Conservation (phyloP, 345 rosid genomes). For the Euphorbia lathyris region DNA sequence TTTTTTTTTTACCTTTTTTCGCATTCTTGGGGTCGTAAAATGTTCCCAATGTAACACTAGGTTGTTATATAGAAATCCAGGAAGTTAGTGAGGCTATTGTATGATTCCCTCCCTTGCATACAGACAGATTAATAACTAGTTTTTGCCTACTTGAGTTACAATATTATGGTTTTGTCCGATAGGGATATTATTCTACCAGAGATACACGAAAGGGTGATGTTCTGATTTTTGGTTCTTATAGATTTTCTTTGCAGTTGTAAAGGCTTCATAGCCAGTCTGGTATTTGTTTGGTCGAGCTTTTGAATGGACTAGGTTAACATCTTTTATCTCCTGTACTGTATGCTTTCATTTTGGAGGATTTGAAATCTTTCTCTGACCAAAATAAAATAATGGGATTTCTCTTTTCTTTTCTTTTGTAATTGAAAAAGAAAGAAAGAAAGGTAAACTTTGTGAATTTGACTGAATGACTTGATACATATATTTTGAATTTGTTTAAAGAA, state of each 20-base stretch:
- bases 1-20: slow-evolving; percentile 1
- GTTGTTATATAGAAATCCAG: slow-evolving; percentile 4
- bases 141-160: slow-evolving; percentile 7
- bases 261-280: not conserved
- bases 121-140: not conserved
- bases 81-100: slow-evolving; percentile 4
- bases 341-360: no score
- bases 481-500: no score
- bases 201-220: not conserved
- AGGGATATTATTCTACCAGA: not conserved
- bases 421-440: no score
- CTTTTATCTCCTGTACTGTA: not conserved
- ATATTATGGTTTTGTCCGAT: not conserved
- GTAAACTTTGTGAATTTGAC: no score
- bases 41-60: slow-evolving; percentile 13
- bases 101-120: not conserved
- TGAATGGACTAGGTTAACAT: not conserved
- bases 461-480: no score
- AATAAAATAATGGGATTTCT: no score
- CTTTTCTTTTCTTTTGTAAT: no score
- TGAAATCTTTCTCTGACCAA: no score
- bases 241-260: not conserved
- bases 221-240: not conserved
- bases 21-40: not conserved
- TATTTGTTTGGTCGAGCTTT: not conserved